phyloP scores from a whole-genome alignment of 495 filamentous ascomycete genomes.

The Tuber aestivum region DNA sequence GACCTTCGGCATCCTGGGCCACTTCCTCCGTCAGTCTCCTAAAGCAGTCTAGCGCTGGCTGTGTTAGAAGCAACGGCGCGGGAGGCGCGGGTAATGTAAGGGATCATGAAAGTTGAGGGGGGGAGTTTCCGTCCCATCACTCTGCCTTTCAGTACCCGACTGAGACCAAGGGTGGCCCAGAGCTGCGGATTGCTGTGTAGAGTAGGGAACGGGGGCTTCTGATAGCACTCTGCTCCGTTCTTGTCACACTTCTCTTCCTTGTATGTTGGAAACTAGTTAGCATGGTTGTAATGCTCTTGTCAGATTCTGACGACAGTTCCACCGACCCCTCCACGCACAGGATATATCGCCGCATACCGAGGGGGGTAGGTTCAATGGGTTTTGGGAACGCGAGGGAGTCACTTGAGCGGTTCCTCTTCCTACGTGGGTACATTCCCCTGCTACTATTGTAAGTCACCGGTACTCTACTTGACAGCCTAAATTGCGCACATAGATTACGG shows the following conservation, averaged over 20 bases:
- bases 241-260: not conserved
- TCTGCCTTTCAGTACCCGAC: not conserved
- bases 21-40: not conserved
- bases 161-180: not conserved
- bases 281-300: not conserved
- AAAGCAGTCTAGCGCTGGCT: not conserved
- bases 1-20: not conserved
- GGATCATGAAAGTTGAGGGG: not conserved
- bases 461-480: too few species aligned
- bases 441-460: too few species aligned
- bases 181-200: not conserved
- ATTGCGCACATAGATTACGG: too few species aligned
- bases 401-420: not conserved
- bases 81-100: not conserved
- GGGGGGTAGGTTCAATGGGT: not conserved
- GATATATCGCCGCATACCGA: too few species aligned
- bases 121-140: not conserved
- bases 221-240: not conserved
- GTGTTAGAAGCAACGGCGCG: not conserved
- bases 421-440: not conserved
- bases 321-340: not conserved
- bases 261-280: not conserved
- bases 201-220: not conserved
- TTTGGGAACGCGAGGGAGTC: slow-evolving; percentile 3
- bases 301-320: not conserved